Percentiles rank a stretch among this genome's conserved stretches.
phyloP scores from a whole-genome alignment of 345 rosid species.

The Gossypium bickii region DNA sequence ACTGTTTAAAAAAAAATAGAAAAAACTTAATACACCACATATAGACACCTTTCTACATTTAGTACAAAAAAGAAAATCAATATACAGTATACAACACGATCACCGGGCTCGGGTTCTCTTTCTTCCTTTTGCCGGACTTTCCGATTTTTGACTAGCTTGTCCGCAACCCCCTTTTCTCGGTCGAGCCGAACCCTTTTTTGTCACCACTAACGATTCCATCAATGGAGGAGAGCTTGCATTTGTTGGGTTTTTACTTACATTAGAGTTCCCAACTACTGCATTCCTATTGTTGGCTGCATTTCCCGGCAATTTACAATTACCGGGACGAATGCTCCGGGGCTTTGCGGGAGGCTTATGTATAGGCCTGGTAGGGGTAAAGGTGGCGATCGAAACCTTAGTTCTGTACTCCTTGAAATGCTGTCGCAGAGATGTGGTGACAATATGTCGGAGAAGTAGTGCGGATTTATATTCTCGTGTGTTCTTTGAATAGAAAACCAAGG shows the following conservation, averaged over 20 bases:
- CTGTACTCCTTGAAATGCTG: conserved; percentile 33
- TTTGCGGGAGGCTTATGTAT: conserved; percentile 35
- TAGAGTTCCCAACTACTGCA: conserved; percentile 22
- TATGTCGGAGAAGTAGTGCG: conserved; percentile 51
- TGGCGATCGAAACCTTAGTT: conserved; percentile 24
- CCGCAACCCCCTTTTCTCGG: conserved; percentile 30
- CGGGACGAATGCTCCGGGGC: conserved; percentile 35
- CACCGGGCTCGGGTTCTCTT: conserved; percentile 37
- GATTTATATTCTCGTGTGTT: conserved; percentile 83
- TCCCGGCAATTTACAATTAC: conserved; percentile 15
- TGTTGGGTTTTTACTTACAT: conserved; percentile 27
- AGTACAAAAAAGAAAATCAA: conserved; percentile 5
- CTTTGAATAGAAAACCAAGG: conserved; percentile 64
- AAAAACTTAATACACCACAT: neutral
- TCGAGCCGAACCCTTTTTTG: conserved; percentile 27
- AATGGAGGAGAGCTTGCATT: conserved; percentile 33
- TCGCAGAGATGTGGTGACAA: conserved; percentile 43
- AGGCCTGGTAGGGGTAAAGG: conserved; percentile 23
- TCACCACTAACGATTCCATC: conserved; percentile 30
- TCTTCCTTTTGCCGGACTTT: conserved; percentile 36
- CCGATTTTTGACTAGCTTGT: conserved; percentile 17
- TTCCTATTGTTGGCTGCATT: conserved; percentile 25
- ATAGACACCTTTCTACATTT: conserved; percentile 9
- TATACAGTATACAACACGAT: conserved; percentile 13
- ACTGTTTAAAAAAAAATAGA: neutral